phyloP scores from a whole-genome alignment of 768 basidiomycete genomes.

The Steccherinum ochraceum region DNA sequence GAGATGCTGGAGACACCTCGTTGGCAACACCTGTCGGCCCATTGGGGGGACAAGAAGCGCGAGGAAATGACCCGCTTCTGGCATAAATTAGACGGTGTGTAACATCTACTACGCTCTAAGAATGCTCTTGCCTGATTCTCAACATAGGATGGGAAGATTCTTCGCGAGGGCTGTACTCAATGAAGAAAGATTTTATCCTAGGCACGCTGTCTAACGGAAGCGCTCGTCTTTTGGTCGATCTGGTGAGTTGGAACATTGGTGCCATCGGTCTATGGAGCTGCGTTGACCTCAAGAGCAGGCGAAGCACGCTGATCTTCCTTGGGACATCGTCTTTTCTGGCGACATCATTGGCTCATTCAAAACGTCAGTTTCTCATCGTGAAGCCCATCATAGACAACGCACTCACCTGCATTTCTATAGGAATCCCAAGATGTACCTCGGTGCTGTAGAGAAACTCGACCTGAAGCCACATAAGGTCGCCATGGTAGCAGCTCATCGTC shows the following conservation, averaged over 20 bases:
- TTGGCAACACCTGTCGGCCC: constrained; percentile 43
- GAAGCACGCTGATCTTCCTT: constrained; percentile 53
- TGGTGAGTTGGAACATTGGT: constrained; percentile 32
- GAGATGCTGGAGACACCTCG: constrained; percentile 39
- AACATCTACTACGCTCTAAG: too few species aligned
- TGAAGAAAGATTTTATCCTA: constrained; percentile 48
- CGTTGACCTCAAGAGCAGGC: constrained; percentile 34
- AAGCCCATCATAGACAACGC: background rate
- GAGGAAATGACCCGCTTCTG: constrained; percentile 43
- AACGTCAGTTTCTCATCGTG: constrained; percentile 51
- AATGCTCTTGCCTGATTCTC: too few species aligned
- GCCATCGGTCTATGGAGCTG: too few species aligned
- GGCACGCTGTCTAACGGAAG: constrained; percentile 61
- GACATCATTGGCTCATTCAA: constrained; percentile 60
- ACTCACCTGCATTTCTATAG: constrained; percentile 27
- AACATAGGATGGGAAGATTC: constrained; percentile 56
- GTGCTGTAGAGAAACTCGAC: constrained; percentile 42
- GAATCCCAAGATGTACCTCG: constrained; percentile 45
- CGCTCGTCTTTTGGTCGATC: constrained; percentile 50
- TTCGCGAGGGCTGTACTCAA: constrained; percentile 36
- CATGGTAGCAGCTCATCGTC: constrained; percentile 61
- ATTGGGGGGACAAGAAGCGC: constrained; percentile 40
- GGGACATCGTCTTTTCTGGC: constrained; percentile 57
- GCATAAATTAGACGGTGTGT: constrained; percentile 52
- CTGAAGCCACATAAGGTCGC: constrained; percentile 43